phyloP scores from a whole-genome alignment of 768 basidiomycete species.

The Boletellus ananiceps region DNA sequence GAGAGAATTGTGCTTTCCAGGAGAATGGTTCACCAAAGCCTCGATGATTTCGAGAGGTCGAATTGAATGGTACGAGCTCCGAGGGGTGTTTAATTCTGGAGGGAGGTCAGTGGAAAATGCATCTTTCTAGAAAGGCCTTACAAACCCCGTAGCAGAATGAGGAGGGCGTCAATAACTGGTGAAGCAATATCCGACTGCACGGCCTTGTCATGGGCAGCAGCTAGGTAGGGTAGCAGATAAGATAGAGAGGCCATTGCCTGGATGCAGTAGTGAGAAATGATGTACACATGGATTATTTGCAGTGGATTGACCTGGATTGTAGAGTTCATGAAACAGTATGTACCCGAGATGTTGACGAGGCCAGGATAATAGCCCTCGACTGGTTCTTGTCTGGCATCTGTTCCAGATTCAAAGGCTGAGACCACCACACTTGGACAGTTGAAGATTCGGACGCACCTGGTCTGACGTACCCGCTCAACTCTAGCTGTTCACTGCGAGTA shows the following conservation, averaged over 20 bases:
- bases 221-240: conserved; percentile 78
- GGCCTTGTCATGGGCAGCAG: conserved; percentile 68
- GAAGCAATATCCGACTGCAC: conserved; percentile 78
- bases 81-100: conserved; percentile 63
- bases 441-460: conserved; percentile 23
- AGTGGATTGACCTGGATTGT: conserved; percentile 67
- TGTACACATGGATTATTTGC: neutral
- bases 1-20: conserved; percentile 55
- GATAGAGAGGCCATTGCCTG: conserved; percentile 87
- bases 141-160: conserved; percentile 64
- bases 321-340: conserved; percentile 97
- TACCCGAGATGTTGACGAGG: conserved; percentile 92
- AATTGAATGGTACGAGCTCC: conserved; percentile 52
- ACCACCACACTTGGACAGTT: neutral
- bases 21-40: conserved; percentile 54
- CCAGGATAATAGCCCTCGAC: conserved; percentile 69
- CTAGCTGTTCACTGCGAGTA: conserved; percentile 54
- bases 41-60: conserved; percentile 71
- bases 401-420: neutral
- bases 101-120: conserved; percentile 2
- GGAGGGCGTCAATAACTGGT: conserved; percentile 80
- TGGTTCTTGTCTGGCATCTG: conserved; percentile 24
- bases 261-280: conserved; percentile 12
- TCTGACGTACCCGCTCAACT: conserved; percentile 34
- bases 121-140: conserved; percentile 2